Conservation (phyloP, 768 basidiomycete species). For the Pulveroboletus sp. region DNA sequence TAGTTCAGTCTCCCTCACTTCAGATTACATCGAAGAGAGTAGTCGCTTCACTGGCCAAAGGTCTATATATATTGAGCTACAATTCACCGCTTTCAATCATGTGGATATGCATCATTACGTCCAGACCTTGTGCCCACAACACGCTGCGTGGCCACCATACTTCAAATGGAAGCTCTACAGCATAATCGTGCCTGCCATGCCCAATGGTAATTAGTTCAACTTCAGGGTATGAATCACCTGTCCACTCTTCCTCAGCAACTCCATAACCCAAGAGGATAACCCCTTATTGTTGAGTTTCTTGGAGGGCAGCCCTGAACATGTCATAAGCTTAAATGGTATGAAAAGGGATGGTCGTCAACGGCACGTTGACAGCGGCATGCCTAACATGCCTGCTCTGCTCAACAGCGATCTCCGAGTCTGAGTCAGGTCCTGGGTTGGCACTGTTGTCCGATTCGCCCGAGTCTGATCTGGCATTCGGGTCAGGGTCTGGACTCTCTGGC, state of each 20-base stretch:
- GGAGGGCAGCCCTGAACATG: neutral
- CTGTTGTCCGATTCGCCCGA: no score
- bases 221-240: neutral
- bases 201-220: constrained; percentile 5
- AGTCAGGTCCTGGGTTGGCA: no score
- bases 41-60: neutral
- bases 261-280: constrained; percentile 6
- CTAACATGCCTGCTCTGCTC: neutral
- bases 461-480: no score
- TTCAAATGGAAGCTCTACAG: neutral
- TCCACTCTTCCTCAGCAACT: constrained; percentile 6
- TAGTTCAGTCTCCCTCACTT: no score
- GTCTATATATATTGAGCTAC: constrained; percentile 8
- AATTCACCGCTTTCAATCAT: constrained; percentile 1
- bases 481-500: no score
- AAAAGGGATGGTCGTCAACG: neutral
- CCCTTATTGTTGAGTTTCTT: neutral
- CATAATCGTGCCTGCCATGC: neutral
- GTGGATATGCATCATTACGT: constrained; percentile 4
- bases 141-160: constrained; percentile 6
- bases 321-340: neutral
- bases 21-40: neutral
- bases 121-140: constrained; percentile 8
- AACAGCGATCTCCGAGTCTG: neutral
- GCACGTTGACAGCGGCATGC: neutral